Evolutionary conservation across 208 protist genomes (phyloP).

Genomic region (Acanthamoeba triangularis): DNA sequence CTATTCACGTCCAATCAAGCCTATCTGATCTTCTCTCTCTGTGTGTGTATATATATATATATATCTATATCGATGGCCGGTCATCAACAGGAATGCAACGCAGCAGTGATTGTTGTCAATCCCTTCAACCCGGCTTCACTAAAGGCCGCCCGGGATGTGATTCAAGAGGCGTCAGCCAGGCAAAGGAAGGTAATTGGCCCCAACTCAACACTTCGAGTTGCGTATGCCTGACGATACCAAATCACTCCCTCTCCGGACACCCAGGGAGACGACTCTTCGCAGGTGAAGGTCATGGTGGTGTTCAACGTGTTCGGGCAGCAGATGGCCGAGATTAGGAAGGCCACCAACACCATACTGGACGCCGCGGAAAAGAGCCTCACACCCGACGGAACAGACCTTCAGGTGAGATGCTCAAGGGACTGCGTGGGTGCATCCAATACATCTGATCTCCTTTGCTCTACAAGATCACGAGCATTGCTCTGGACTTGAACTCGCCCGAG

Average conservation of each 20-base stretch:
- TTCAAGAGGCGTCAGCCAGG: background rate
- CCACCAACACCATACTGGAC: background rate
- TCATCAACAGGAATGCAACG: conserved; percentile 81
- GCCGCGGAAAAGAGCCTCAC: background rate
- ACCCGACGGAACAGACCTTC: background rate
- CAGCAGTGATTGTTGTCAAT: conserved; percentile 84
- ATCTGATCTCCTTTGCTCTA: background rate
- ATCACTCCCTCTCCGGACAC: background rate
- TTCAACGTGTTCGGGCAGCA: conserved; percentile 34
- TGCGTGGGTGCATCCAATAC: background rate
- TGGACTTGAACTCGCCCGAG: conserved; percentile 35
- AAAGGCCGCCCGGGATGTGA: background rate
- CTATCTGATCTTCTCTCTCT: background rate
- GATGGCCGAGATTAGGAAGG: conserved; percentile 8
- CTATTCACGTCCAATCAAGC: background rate
- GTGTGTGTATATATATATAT: no score
- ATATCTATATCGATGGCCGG: no score
- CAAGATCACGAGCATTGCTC: background rate
- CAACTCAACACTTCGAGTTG: background rate
- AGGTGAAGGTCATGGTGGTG: background rate
- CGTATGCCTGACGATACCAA: background rate
- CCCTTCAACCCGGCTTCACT: conserved; percentile 26
- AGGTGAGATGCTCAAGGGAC: background rate
- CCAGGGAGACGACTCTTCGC: background rate
- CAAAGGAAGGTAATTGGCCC: background rate